Evolutionary conservation across 139 green algal genomes (phyloP).

Genomic region (Chlamydomonas schloesseri): DNA sequence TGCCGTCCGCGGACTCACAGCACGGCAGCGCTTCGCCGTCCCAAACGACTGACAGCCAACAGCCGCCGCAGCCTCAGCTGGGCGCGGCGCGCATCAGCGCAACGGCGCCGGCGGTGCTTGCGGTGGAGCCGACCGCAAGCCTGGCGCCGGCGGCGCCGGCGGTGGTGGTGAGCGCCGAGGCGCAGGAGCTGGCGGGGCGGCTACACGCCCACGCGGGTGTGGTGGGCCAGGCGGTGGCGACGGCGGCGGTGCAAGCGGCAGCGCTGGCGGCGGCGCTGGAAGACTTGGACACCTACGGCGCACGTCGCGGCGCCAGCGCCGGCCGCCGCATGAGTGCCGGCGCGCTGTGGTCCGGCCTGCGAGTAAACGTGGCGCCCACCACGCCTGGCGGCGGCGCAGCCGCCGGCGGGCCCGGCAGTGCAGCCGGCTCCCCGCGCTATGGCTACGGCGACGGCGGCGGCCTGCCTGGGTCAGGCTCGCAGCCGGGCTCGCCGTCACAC

Average conservation of each 20-base stretch:
- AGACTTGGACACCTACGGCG: background rate
- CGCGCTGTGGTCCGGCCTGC: background rate
- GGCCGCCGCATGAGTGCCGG: background rate
- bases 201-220: conserved; percentile 25
- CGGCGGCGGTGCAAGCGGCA: conserved; percentile 28
- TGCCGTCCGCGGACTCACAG: background rate
- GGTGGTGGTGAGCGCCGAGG: background rate
- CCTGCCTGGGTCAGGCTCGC: no score
- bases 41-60: no score
- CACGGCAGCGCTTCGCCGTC: background rate
- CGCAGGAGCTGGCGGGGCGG: conserved; percentile 9
- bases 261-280: conserved; percentile 37
- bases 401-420: no score
- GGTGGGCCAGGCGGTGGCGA: conserved; percentile 21
- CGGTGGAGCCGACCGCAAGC: no score
- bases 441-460: no score
- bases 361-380: no score
- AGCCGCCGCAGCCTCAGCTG: background rate
- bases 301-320: background rate
- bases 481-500: no score
- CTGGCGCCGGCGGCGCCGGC: no score
- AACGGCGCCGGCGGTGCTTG: no score
- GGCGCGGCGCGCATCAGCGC: no score
- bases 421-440: no score
- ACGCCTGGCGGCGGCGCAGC: no score